These are phyloP conservation scores for Phytophthora kernoviae DNA, from an alignment of 352 stramenopile genomes.

Conservation along the genomic window DNA sequence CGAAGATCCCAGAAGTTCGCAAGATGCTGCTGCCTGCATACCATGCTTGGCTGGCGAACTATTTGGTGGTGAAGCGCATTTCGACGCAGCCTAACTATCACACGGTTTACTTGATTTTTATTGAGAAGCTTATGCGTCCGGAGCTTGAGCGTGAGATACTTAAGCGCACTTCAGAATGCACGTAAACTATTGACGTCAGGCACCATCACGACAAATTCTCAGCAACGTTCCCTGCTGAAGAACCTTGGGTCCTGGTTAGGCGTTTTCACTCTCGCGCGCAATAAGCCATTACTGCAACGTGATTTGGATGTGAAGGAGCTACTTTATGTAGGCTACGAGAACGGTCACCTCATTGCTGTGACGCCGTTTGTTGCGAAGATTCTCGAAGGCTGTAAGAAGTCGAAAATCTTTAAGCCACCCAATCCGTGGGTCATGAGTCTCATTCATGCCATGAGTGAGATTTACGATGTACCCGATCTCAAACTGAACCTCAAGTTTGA, in stretches of 20 bases:
- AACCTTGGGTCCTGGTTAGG: slow-evolving; percentile 99
- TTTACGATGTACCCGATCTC: slow-evolving; percentile 99
- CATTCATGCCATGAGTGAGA: slow-evolving; percentile 96
- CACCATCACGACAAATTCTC: slow-evolving; percentile 98
- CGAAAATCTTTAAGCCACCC: slow-evolving; percentile 97
- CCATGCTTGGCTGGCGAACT: slow-evolving; percentile 98
- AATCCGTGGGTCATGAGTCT: slow-evolving; percentile 99
- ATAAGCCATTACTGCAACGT: slow-evolving; percentile 97
- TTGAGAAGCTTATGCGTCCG: slow-evolving; percentile 95
- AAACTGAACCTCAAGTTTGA: slow-evolving; percentile 99
- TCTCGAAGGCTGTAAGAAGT: slow-evolving; percentile 97
- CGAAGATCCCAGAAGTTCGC: slow-evolving; percentile 96
- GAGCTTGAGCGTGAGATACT: slow-evolving; percentile 95
- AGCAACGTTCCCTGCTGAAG: slow-evolving; percentile 98
- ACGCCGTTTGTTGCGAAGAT: slow-evolving; percentile 99
- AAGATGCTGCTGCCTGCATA: slow-evolving; percentile 94
- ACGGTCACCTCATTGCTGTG: slow-evolving; percentile 97
- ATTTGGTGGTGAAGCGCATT: slow-evolving; percentile 99
- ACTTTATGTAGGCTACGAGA: slow-evolving; percentile 95
- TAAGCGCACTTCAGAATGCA: slow-evolving; percentile 95
- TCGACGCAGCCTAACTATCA: slow-evolving; percentile 99
- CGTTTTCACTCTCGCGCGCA: slow-evolving; percentile 97
- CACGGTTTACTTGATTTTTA: slow-evolving; percentile 96
- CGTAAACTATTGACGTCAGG: slow-evolving; percentile 96
- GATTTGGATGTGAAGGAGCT: slow-evolving; percentile 99